Percentiles rank a stretch among this genome's conserved stretches.
phyloP scores from a whole-genome alignment of 768 basidiomycete species.

The Glaciozyma martinii region DNA sequence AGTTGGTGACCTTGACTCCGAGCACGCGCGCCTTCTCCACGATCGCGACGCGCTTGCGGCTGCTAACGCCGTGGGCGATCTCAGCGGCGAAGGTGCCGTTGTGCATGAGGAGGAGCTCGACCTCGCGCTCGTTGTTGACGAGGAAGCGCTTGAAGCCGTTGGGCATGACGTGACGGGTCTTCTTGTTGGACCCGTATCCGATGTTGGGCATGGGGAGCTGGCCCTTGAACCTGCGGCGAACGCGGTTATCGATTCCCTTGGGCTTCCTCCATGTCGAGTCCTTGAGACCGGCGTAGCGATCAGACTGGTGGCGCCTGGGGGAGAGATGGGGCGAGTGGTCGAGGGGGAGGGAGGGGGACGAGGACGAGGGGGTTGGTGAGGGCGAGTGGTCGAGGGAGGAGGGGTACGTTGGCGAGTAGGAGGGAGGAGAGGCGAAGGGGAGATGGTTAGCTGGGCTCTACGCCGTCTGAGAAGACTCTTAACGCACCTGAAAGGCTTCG shows the following conservation, averaged over 20 bases:
- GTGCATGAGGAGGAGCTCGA: slow-evolving; percentile 77
- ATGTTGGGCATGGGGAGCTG: slow-evolving; percentile 33
- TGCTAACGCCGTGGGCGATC: slow-evolving; percentile 92
- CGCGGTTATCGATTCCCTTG: slow-evolving; percentile 50
- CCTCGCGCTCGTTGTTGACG: slow-evolving; percentile 82
- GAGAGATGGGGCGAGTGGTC: slow-evolving; percentile 7
- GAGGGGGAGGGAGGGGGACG: background rate
- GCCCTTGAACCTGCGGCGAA: slow-evolving; percentile 28
- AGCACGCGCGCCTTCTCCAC: slow-evolving; percentile 57
- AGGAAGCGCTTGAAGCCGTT: slow-evolving; percentile 93
- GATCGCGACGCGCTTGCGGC: slow-evolving; percentile 85
- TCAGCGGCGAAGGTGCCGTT: slow-evolving; percentile 92
- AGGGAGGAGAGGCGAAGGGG: background rate
- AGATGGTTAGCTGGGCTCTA: background rate
- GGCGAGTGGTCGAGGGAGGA: background rate
- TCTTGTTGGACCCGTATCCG: slow-evolving; percentile 78
- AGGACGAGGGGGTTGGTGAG: slow-evolving; percentile 1
- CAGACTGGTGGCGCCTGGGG: slow-evolving; percentile 79
- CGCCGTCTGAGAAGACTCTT: background rate
- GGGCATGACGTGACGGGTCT: slow-evolving; percentile 92
- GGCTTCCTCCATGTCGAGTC: slow-evolving; percentile 96
- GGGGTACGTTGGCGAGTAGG: background rate
- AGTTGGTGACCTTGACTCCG: slow-evolving; percentile 80
- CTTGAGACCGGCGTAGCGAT: slow-evolving; percentile 93
- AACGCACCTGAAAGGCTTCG: slow-evolving; percentile 71